phyloP scores from a whole-genome alignment of 306 rosid genomes.

The Betula pendula region DNA sequence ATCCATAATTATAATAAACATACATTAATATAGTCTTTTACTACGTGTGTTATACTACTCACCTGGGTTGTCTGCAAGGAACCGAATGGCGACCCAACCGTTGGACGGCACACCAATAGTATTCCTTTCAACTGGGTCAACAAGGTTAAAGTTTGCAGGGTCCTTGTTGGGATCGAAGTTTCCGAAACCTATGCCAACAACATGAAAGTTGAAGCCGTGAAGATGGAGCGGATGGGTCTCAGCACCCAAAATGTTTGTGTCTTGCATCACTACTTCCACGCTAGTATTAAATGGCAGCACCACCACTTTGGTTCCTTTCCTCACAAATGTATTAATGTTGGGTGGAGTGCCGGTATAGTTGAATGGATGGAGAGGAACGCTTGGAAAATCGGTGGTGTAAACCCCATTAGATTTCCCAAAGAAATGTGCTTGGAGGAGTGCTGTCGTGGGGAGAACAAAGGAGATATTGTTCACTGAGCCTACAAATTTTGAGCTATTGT shows the following conservation, averaged over 20 bases:
- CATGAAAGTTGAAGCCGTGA: conserved; percentile 69
- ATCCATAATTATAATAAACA: no score
- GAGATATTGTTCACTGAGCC: conserved; percentile 65
- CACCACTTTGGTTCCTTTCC: conserved; percentile 49
- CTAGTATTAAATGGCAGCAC: conserved; percentile 37
- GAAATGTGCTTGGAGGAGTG: conserved; percentile 66
- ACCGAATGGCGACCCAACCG: conserved; percentile 79
- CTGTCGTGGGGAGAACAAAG: conserved; percentile 50
- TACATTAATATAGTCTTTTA: no score
- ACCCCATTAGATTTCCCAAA: conserved; percentile 25
- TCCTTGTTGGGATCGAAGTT: conserved; percentile 54
- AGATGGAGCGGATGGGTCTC: conserved; percentile 83
- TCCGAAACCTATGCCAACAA: conserved; percentile 73
- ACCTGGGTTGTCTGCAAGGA: conserved; percentile 81
- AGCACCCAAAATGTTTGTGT: conserved; percentile 62
- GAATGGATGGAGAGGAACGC: conserved; percentile 35
- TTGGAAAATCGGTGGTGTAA: conserved; percentile 59
- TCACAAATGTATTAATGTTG: conserved; percentile 44
- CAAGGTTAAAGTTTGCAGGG: conserved; percentile 52
- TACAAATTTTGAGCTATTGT: conserved; percentile 54
- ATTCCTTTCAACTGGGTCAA: conserved; percentile 73
- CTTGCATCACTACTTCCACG: conserved; percentile 60
- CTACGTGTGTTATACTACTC: no score
- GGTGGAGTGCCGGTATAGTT: conserved; percentile 61
- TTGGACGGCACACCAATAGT: conserved; percentile 67